Evolutionary conservation across 129 eudicot species (phyloP).

Genomic region (Helianthus annuus): HanXRQr2.0-SUNRISE NC_035434.2:120221925-120222424

Average conservation of each 20-base stretch:
- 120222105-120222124: constrained; percentile 81
- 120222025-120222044: constrained; percentile 71
- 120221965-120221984: constrained; percentile 86
- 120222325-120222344: constrained; percentile 4
- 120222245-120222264: constrained; percentile 1
- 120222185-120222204: constrained; percentile 83
- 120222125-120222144: constrained; percentile 95
- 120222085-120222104: constrained; percentile 85
- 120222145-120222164: constrained; percentile 74
- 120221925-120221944: constrained; percentile 82
- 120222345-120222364: background rate
- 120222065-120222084: constrained; percentile 85
- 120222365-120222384: too few relatives aligned
- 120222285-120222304: background rate
- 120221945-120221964: constrained; percentile 92
- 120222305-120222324: background rate
- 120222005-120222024: constrained; percentile 98
- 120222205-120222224: constrained; percentile 80
- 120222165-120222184: constrained; percentile 76
- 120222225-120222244: constrained; percentile 6
- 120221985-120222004: constrained; percentile 83
- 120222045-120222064: constrained; percentile 89
- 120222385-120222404: too few relatives aligned
- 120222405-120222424: too few relatives aligned
- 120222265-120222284: constrained; percentile 2